phyloP scores from a whole-genome alignment of 1,284 basidiomycete species.

The Boletus albobrunnescens region DNA sequence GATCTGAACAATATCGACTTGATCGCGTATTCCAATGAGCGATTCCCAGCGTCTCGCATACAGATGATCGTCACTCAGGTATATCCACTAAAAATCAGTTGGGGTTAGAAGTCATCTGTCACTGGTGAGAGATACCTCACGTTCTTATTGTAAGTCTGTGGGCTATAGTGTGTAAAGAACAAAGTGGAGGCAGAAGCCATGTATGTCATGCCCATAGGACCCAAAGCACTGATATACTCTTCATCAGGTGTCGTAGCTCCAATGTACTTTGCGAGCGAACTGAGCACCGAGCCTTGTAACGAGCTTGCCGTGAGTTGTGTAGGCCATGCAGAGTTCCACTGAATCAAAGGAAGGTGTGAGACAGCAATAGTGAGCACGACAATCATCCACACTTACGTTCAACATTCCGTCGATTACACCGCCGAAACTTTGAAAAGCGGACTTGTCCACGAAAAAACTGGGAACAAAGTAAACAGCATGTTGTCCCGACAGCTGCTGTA shows the following conservation, averaged over 20 bases:
- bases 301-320: slow-evolving; percentile 47
- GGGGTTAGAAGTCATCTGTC: slow-evolving; percentile 4
- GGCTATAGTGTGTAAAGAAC: slow-evolving; percentile 78
- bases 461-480: slow-evolving; percentile 61
- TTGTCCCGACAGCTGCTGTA: slow-evolving; percentile 42
- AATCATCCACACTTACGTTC: slow-evolving; percentile 41
- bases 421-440: slow-evolving; percentile 45
- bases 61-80: slow-evolving; percentile 66
- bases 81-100: slow-evolving; percentile 48
- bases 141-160: slow-evolving; percentile 75
- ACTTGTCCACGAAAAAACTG: slow-evolving; percentile 60
- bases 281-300: slow-evolving; percentile 32
- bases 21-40: slow-evolving; percentile 56
- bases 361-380: background rate
- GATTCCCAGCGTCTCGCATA: slow-evolving; percentile 74
- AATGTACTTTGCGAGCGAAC: slow-evolving; percentile 40
- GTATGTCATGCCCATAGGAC: slow-evolving; percentile 28
- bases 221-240: slow-evolving; percentile 41
- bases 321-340: slow-evolving; percentile 72
- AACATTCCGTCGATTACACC: slow-evolving; percentile 58
- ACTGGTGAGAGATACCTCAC: slow-evolving; percentile 38
- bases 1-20: slow-evolving; percentile 58
- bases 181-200: slow-evolving; percentile 57
- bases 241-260: slow-evolving; percentile 48
- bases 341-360: background rate